Base-by-base conservation (phyloP, 805 yeast species). In the Wickerhamiella domercqiae region DNA sequence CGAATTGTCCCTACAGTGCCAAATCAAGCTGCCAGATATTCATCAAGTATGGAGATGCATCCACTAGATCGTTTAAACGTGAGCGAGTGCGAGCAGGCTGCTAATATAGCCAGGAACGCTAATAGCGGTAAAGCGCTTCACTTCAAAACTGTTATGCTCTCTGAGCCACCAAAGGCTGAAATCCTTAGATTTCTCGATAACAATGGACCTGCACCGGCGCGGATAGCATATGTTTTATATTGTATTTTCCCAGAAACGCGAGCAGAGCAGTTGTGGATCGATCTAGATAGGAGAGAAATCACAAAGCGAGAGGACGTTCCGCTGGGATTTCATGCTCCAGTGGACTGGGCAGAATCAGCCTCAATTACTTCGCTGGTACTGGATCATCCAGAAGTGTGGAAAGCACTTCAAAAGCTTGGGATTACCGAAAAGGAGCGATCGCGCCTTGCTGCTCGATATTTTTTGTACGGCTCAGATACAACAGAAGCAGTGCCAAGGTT, bases 341-440 rank as follows among this genome's bases (percentile, higher is more conserved):
- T 76, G 40, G 68, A 78, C 50, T 77, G 77, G 31, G 79, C 71
- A 29, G 50, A 47, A 34, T 33, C 39, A 19, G 41, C 30, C 11
- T 22, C 18, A 2, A 17, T 39, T 6, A 43, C 33, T 20, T 34
- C 19, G 21, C 18, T 37, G 22, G 34, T 47, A 32, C 34, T 39
- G 26, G 72, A 78, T 58, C 95, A 87, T 57, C 96, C 97, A 14
- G 95, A 83, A 61, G 78, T 87, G 41, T 80, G 79, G 37, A 68
- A 74, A 32, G 84, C 86, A 45, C 66, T 90, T 61, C 84, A 78
- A 57, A 95, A 86, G 55, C 96, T 96, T 13, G 86, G 48, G 3
- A 36, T 45, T 17, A 43, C 46, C n/a, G 46, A 37, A 15, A 46
- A 43, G 22, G 29, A 29, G 29, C 29, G 40, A 22, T 22, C 40